Base-by-base conservation (phyloP, 805 yeast species). In the Suhomyces vadensis region DNA sequence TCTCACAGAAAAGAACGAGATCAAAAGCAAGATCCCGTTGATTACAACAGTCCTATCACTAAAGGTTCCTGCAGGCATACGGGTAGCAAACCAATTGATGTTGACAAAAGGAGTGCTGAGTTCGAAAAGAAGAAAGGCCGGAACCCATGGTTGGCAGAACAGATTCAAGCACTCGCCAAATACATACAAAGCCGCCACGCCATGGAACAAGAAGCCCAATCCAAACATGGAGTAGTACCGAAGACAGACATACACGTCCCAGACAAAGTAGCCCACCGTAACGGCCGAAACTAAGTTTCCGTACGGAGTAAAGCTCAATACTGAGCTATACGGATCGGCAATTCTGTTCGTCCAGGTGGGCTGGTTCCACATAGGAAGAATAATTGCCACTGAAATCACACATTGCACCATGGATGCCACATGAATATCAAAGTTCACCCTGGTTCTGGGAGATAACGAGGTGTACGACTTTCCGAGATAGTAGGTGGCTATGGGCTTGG, bases 31-130 rank as follows among this genome's bases (percentile, higher is more conserved):
- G 6, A 89, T 41, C 0, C 98, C 98, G 61, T 94, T 94, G 53
- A 83, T 54, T 11, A 78, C 58, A 41, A 81, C 77, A 8, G 79
- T 43, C 50, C 58, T 71, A 19, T 71, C 72, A 33, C 86, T 82
- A 41, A 88, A 73, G 3, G 80, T 64, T 3, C 85, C 87, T 1
- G 74, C 74, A 1, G 96, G 94, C 13, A 90, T 71, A 55, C 87
- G 83, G 24, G 85, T 76, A 25, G 89, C 82, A 64, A 85, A 91
- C 97, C 97, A 94, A 64, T 94, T 88, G 60, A 87, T 63, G 65
- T 94, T 95, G 49, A 94, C 96, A 66, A 94, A 94, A 6, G 98
- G 98, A 1, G 97, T 87, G 37, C 95, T 85, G 31, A 87, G 75
- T 67, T 94, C 99, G 64, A 86, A 94, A 39, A 87, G 61, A 55